Percentiles rank a stretch among this genome's conserved stretches.
phyloP scores from a whole-genome alignment of 164 flowering plant genomes.

The Malania oleifera region DNA sequence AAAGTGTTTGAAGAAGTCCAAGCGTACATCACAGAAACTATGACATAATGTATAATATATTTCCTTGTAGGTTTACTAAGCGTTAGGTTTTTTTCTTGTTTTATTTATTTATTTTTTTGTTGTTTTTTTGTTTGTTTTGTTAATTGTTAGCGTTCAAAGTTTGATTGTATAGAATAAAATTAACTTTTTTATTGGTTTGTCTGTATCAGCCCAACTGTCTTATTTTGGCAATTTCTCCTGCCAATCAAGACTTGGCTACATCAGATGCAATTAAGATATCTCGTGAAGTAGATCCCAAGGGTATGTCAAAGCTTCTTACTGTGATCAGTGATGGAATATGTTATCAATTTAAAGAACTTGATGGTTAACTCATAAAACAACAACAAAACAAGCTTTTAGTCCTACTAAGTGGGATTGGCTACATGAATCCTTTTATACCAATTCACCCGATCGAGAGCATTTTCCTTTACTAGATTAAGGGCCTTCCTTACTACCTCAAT shows the following conservation, averaged over 20 bases:
- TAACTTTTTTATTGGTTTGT: neutral
- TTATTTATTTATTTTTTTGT: neutral
- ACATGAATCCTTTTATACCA: too few species aligned
- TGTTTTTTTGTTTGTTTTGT: neutral
- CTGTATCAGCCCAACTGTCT: slow-evolving; percentile 85
- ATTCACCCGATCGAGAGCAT: too few species aligned
- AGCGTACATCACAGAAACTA: neutral
- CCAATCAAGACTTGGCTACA: slow-evolving; percentile 99
- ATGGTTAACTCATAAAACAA: too few species aligned
- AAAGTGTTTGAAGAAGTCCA: neutral
- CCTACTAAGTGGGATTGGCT: too few species aligned
- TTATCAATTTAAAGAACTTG: too few species aligned
- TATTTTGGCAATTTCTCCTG: slow-evolving; percentile 89
- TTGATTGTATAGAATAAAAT: neutral
- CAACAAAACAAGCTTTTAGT: too few species aligned
- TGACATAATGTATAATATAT: neutral
- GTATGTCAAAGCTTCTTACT: slow-evolving; percentile 22
- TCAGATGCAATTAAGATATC: slow-evolving; percentile 97
- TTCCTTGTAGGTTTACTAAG: neutral
- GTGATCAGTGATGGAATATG: too few species aligned
- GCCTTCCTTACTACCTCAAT: too few species aligned
- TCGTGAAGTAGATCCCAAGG: slow-evolving; percentile 92
- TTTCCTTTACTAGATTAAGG: too few species aligned
- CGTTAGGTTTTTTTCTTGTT: too few species aligned
- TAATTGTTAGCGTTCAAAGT: neutral